Evolutionary conservation across 2,329 filamentous ascomycete species (phyloP).

Genomic region (Colletotrichum navitas): DNA sequence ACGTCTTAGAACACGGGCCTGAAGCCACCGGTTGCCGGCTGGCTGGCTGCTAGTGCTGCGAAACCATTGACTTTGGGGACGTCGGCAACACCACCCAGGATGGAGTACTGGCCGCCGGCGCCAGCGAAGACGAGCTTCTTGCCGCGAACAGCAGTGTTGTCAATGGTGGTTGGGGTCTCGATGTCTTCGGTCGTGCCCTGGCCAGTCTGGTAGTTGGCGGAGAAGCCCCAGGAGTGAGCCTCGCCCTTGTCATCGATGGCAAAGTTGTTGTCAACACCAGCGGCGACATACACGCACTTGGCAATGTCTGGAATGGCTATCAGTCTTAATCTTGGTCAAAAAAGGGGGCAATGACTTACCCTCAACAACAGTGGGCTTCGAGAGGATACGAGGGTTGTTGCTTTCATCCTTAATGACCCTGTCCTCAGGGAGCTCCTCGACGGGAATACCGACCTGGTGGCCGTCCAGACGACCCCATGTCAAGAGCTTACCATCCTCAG

Average conservation of each 20-base stretch:
- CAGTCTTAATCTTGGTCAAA: slow-evolving; percentile 1
- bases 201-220: slow-evolving; percentile 83
- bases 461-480: slow-evolving; percentile 71
- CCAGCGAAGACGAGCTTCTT: slow-evolving; percentile 83
- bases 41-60: slow-evolving; percentile 17
- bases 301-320: slow-evolving; percentile 57
- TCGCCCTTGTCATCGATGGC: slow-evolving; percentile 78
- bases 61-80: slow-evolving; percentile 50
- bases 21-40: slow-evolving; percentile 39
- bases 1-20: slow-evolving; percentile 31
- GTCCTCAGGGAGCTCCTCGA: slow-evolving; percentile 67
- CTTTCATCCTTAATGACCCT: slow-evolving; percentile 74
- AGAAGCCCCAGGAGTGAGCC: slow-evolving; percentile 86
- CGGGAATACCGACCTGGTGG: slow-evolving; percentile 69
- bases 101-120: slow-evolving; percentile 87
- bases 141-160: slow-evolving; percentile 84
- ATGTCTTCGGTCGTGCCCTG: slow-evolving; percentile 85
- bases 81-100: slow-evolving; percentile 63
- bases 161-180: slow-evolving; percentile 80
- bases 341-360: slow-evolving; percentile 54
- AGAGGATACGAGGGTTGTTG: slow-evolving; percentile 78
- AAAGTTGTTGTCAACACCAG: slow-evolving; percentile 80
- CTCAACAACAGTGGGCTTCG: slow-evolving; percentile 71
- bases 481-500: slow-evolving; percentile 67
- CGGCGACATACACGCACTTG: slow-evolving; percentile 70